phyloP scores from a whole-genome alignment of 768 basidiomycete species.

The Calocera viscosa region DNA sequence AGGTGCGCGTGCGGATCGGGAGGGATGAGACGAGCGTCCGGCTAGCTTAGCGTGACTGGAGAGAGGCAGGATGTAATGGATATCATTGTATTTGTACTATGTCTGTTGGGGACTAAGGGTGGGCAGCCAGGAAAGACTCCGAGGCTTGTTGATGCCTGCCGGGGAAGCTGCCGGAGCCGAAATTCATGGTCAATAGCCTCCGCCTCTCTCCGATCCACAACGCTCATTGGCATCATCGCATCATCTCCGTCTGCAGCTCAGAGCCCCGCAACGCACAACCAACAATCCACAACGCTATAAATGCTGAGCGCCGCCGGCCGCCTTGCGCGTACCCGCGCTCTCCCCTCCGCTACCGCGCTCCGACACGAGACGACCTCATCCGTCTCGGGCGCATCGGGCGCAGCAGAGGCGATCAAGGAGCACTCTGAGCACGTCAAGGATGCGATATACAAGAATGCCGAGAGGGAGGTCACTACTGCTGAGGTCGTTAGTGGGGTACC shows the following conservation, averaged over 20 bases:
- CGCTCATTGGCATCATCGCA: not conserved
- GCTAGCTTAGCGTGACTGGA: not conserved
- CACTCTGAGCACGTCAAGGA: not conserved
- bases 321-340: too few species aligned
- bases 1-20: not conserved
- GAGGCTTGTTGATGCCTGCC: too few species aligned
- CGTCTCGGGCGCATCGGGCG: not conserved
- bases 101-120: too few species aligned
- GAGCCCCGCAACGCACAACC: not conserved
- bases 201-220: not conserved
- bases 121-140: too few species aligned
- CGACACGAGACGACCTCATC: not conserved
- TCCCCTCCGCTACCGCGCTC: not conserved
- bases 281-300: too few species aligned
- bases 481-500: conserved; percentile 81
- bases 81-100: too few species aligned
- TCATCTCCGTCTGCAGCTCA: not conserved
- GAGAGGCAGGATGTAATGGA: too few species aligned
- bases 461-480: conserved; percentile 54
- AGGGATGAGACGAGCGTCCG: not conserved
- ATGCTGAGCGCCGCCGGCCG: too few species aligned
- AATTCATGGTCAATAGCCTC: not conserved
- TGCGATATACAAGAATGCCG: not conserved
- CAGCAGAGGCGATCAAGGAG: conserved; percentile 3
- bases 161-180: not conserved